Conservation (phyloP, 225 moss, liverwort and hornwort genomes). For the Straminergon stramineum region DNA sequence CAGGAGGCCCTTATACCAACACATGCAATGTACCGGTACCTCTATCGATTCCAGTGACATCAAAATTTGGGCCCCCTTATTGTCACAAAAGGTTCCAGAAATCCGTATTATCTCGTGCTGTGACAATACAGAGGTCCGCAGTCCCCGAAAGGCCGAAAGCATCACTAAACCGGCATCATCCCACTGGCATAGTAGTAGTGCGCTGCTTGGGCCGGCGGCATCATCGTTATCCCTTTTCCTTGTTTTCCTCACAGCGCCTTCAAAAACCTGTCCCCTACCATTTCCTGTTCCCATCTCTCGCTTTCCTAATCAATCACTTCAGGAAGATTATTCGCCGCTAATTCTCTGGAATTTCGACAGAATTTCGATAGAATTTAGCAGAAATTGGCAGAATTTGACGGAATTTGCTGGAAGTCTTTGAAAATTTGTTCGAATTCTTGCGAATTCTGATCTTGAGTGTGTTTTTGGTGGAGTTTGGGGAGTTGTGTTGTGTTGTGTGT, state of each 20-base stretch:
- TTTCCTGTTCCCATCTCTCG: not conserved
- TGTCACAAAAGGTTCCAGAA: not conserved
- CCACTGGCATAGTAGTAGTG: not conserved
- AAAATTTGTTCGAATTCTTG: not conserved
- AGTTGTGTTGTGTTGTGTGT: not conserved
- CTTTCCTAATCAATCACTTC: no score
- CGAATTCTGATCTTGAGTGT: not conserved
- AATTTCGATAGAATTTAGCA: not conserved
- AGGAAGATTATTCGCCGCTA: not conserved
- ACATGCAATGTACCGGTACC: not conserved
- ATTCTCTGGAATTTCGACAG: not conserved
- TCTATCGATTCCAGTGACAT: not conserved
- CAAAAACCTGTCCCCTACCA: not conserved
- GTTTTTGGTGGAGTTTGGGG: not conserved
- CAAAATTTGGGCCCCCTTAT: not conserved
- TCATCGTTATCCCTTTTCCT: constrained; percentile 2
- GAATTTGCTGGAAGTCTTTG: not conserved
- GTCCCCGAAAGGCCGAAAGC: not conserved
- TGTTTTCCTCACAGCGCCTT: not conserved
- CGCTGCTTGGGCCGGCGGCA: not conserved
- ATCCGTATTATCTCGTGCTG: not conserved
- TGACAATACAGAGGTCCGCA: not conserved
- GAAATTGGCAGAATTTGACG: not conserved
- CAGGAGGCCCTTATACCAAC: no score
- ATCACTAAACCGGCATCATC: not conserved